A percentile compares a stretch with the other conserved stretches of the same genome.
Evolutionary conservation across 768 basidiomycete genomes (phyloP).

Genomic region (Coprinopsis marcescibilis): DNA sequence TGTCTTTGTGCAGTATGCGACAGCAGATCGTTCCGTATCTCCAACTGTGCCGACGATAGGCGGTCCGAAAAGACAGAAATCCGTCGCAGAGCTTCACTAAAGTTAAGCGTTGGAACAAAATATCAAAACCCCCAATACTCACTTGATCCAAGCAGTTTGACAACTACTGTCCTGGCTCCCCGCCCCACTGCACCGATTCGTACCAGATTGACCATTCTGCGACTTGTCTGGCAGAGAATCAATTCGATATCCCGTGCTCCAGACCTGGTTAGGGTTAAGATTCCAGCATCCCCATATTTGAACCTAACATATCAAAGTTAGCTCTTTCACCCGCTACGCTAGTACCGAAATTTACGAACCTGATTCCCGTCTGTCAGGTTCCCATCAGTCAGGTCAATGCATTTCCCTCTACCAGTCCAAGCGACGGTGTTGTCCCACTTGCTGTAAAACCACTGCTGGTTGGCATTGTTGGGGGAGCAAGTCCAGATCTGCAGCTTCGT

Average conservation of each 20-base stretch:
- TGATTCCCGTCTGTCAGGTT: conserved; percentile 33
- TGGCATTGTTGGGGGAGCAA: conserved; percentile 33
- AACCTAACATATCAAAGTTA: conserved; percentile 23
- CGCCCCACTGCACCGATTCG: conserved; percentile 65
- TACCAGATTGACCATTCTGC: conserved; percentile 58
- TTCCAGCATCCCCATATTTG: conserved; percentile 42
- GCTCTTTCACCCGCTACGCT: background rate
- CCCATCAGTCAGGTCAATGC: conserved; percentile 42
- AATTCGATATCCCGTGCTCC: conserved; percentile 45
- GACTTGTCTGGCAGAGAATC: conserved; percentile 39
- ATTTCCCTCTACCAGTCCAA: conserved; percentile 46
- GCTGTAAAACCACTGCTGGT: conserved; percentile 45
- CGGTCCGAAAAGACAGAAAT: conserved; percentile 71
- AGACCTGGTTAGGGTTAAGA: conserved; percentile 42
- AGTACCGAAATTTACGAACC: conserved; percentile 22
- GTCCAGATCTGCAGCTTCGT: conserved; percentile 48
- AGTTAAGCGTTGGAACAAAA: conserved; percentile 5
- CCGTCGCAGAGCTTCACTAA: conserved; percentile 43
- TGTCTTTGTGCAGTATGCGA: conserved; percentile 72
- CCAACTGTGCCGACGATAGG: conserved; percentile 49
- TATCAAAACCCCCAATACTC: background rate
- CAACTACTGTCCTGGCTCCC: conserved; percentile 54
- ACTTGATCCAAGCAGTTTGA: conserved; percentile 67
- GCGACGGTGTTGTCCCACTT: conserved; percentile 36
- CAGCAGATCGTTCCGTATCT: conserved; percentile 61